These are phyloP conservation scores for Hypoxylon intermedium DNA, from an alignment of 495 filamentous ascomycete species.

Conservation along the genomic window DNA sequence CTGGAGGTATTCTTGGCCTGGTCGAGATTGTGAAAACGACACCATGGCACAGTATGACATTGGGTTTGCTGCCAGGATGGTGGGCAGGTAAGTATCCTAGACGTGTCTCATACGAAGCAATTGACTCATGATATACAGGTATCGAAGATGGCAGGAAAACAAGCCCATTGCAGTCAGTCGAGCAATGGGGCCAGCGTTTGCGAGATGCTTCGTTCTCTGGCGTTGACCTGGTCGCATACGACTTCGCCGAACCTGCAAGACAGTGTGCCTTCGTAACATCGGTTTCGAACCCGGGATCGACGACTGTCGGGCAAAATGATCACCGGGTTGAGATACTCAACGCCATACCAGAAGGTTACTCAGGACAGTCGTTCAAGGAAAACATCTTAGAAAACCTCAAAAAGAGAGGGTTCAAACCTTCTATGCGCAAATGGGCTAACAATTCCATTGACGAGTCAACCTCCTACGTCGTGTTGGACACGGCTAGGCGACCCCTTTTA, in stretches of 20 bases:
- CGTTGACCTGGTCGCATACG: background rate
- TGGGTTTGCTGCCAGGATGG: slow-evolving; percentile 52
- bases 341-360: too few relatives aligned
- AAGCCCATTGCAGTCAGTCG: background rate
- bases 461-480: too few relatives aligned
- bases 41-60: slow-evolving; percentile 38
- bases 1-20: slow-evolving; percentile 58
- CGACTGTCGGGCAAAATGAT: background rate
- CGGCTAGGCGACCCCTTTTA: too few relatives aligned
- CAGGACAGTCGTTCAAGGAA: too few relatives aligned
- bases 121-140: background rate
- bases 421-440: too few relatives aligned
- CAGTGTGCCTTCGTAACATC: background rate
- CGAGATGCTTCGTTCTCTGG: background rate
- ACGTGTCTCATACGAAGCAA: background rate
- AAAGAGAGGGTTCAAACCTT: too few relatives aligned
- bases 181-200: background rate
- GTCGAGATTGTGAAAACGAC: slow-evolving; percentile 45
- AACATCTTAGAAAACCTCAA: too few relatives aligned
- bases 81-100: slow-evolving; percentile 45
- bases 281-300: background rate
- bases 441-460: too few relatives aligned
- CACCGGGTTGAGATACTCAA: too few relatives aligned
- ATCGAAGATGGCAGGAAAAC: background rate
- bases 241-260: background rate